Evolutionary conservation across 495 filamentous ascomycete species (phyloP), one percentile per base, ranked within the genome.

Genomic region (Neurospora africana): DNA sequence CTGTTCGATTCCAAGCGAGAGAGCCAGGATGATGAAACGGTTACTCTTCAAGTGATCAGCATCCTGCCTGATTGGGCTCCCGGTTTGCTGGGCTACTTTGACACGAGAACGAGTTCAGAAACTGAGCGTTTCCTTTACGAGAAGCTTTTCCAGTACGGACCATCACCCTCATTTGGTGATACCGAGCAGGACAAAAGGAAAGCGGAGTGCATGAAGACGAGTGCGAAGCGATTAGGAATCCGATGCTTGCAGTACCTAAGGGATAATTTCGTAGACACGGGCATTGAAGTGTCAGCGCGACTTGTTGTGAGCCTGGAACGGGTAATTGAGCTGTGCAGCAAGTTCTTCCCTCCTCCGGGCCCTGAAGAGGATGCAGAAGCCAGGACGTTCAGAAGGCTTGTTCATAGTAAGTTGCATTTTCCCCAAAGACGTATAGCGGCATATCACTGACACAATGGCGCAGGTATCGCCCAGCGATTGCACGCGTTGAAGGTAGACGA

Each of bases 11-110:
- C 73, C 1, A 70, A 70, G 0, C 74, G 73, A 9, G 69, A 76
- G 33, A 70, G 70, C 47, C 72, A 74, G 1, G 70, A 33, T 19
- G 74, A 79, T 19, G 74, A 74, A 2, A 35, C 53, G 0, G 15
- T 65, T 35, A 15, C 53, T 33, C 53, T 65, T 35, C 53, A 65
- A 65, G 27, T 65, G 27, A 78, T 83, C 35, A 71, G 75, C 21
- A 6, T 80, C 21, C 79, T 93, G 13, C 84, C 86, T 0, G 79
- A 85, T 40, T 94, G 91, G 90, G 89, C 84, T 2, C 92, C 92
- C 9, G 85, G 88, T 3, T 77, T 95, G 35, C 83, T 93, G 23
- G 86, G 87, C 61, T 91, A 90, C 74, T 85, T 81, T 21, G 90
- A 92, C 47, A 79, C 80, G 15, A 71, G 77, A 4, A 84, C 92